phyloP scores from a whole-genome alignment of 2,329 filamentous ascomycete genomes.

The Phyllosticta paracitricarpa region DNA sequence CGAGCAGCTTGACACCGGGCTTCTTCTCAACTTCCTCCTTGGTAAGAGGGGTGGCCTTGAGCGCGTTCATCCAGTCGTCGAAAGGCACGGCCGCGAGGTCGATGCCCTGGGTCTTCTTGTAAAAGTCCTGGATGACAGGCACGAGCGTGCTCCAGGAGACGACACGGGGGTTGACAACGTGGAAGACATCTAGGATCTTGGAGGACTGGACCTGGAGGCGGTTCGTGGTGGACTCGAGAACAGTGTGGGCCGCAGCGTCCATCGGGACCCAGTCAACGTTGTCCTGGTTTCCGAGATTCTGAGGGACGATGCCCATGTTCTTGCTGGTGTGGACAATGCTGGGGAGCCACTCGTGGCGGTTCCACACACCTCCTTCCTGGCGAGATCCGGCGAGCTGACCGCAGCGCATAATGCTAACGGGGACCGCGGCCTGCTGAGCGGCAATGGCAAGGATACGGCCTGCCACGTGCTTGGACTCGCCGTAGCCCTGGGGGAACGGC shows the following conservation, averaged over 20 bases:
- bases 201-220: background rate
- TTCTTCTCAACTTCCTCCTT: constrained; percentile 5
- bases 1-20: constrained; percentile 13
- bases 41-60: constrained; percentile 7
- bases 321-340: constrained; percentile 18
- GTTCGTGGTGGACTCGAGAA: background rate
- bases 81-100: constrained; percentile 3
- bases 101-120: background rate
- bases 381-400: constrained; percentile 24
- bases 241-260: constrained; percentile 8
- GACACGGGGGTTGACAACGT: constrained; percentile 11
- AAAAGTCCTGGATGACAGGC: constrained; percentile 4
- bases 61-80: constrained; percentile 8
- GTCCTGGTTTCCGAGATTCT: constrained; percentile 13
- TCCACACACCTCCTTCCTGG: constrained; percentile 16
- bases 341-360: constrained; percentile 20
- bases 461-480: constrained; percentile 28
- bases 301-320: constrained; percentile 15
- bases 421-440: constrained; percentile 18
- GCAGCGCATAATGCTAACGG: constrained; percentile 17
- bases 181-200: constrained; percentile 11
- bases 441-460: constrained; percentile 23
- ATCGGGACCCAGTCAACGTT: constrained; percentile 20
- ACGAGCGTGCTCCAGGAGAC: constrained; percentile 9
- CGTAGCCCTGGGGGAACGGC: constrained; percentile 28